Base-by-base conservation (phyloP, 1,139 yeast species). In the Saccharomyces pastorianus region DNA sequence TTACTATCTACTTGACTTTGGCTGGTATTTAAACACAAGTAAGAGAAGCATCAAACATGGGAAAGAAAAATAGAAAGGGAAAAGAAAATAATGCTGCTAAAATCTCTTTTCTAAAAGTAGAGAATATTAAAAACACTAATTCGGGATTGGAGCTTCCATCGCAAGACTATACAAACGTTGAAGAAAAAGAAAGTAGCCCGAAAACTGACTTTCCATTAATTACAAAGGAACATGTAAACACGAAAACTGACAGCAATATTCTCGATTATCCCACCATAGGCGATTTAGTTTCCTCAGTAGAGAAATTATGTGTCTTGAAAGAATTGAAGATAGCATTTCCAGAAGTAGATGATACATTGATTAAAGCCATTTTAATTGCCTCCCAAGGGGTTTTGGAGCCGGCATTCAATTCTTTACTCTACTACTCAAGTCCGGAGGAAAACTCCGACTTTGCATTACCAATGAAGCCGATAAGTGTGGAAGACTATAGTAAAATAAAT, bases 321-420 rank as follows among this genome's bases (percentile, higher is more conserved):
- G 50, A 54, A 42, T 49, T 88, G 59, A 74, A 77, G 63, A 90
- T 85, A 23, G 95, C 96, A 2, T 88, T 88, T 69, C 96, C 96
- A 0, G 71, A 73, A 17, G 71, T 80, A 28, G 93, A 86, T 51
- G 84, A 79, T 28, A 79, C 80, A 56, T 77, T 82, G 57, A 76
- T 87, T 60, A 79, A 83, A 49, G 88, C 95, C 29, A 83, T 86
- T 3, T 74, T 89, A 55, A 84, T 89, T 64, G 96, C 96, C 1
- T 80, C 93, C 26, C 80, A 77, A 48, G 95, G 93, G 20, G 74
- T 79, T 51, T 71, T 85, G 27, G 95, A 87, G 61, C 82, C 85
- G 0, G 91, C 96, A 0, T 88, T 88, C 74, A 85, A 84, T 68
- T 96, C 95, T 0, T 73, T 89, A 64, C 75, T 93, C 59, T 88